Evolutionary conservation across 2,329 filamentous ascomycete genomes (phyloP), one percentile per base, ranked within the genome.

Genomic region (Zopfia rhizophila): DNA sequence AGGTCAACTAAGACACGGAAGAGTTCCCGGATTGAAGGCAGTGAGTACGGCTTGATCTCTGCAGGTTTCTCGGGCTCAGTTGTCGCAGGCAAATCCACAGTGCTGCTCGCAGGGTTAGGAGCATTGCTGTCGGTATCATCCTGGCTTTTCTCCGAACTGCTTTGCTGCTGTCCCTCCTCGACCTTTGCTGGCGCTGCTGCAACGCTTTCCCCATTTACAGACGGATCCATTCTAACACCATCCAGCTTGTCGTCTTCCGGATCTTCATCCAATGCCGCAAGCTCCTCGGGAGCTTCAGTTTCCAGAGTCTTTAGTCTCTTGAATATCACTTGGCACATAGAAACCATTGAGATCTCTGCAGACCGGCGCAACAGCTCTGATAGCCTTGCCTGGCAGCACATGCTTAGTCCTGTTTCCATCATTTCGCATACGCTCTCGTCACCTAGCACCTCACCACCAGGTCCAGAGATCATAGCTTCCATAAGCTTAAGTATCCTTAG

Each of bases 241-340:
- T 89, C 86, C 72, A 88, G 84, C 14, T 68, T 65, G 13, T 60
- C 61, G 16, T 84, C 83, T 53, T 87, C 84, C 6, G 83, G 82
- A 64, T 83, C 80, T 58, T 83, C 82, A 44, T 91, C 87, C 45
- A 89, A 72, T 3, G 82, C 82, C 24, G 86, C 83, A 5, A 82
- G 74, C 51, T 89, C 84, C 25, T 87, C 82, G 10, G 85, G 85
- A 16, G 86, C 83, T 65, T 92, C 88, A 33, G 89, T 81, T 61
- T 95, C 90, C 6, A 97, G 77, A 55, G 92, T 86, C 70, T 96
- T 96, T 39, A 99, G 76, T 49, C 95, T 87, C 71, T 92, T 89
- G 68, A 99, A 99, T 62, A 99, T 96, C 56, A 96, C 91, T 74
- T 99, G 94, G 68, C 94, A 97, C 94, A 99, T 99, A 58, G 91